These are phyloP conservation scores for Teratosphaeria pseudoeucalypti DNA, from an alignment of 2,329 filamentous ascomycete species.

Conservation along the genomic window DNA sequence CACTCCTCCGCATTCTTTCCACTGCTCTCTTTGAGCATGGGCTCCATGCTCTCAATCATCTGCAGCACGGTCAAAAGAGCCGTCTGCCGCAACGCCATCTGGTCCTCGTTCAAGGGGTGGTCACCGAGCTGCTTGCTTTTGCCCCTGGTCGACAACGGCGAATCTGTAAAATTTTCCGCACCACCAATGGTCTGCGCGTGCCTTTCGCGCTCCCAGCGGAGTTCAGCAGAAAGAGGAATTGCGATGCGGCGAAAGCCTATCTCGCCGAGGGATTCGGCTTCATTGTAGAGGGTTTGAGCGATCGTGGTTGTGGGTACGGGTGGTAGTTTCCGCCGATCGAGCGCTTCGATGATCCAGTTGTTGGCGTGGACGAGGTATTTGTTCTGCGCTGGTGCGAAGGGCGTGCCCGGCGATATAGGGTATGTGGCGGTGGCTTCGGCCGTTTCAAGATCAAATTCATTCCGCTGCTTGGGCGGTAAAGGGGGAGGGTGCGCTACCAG, in stretches of 20 bases:
- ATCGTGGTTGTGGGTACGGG: slow-evolving; percentile 70
- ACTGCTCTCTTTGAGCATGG: slow-evolving; percentile 67
- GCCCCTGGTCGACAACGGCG: slow-evolving; percentile 12
- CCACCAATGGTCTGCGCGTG: slow-evolving; percentile 4
- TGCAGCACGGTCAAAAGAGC: slow-evolving; percentile 74
- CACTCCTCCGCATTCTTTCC: slow-evolving; percentile 86
- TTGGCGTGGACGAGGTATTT: slow-evolving; percentile 76
- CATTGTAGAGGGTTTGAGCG: slow-evolving; percentile 67
- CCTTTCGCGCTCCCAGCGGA: slow-evolving; percentile 67
- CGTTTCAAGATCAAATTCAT: slow-evolving; percentile 53
- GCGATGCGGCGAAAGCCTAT: slow-evolving; percentile 67
- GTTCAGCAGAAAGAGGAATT: slow-evolving; percentile 71
- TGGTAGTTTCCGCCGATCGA: slow-evolving; percentile 60
- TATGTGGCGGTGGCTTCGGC: slow-evolving; percentile 69
- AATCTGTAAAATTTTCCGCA: slow-evolving; percentile 11
- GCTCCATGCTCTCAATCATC: slow-evolving; percentile 76
- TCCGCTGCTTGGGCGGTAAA: slow-evolving; percentile 45
- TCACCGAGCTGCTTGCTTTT: slow-evolving; percentile 12
- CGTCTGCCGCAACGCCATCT: slow-evolving; percentile 64
- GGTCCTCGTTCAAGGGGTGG: slow-evolving; percentile 33
- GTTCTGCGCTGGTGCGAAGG: slow-evolving; percentile 71
- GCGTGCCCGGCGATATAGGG: slow-evolving; percentile 69
- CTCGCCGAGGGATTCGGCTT: slow-evolving; percentile 60
- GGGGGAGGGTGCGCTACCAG: slow-evolving; percentile 66
- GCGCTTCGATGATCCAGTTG: slow-evolving; percentile 63